A percentile compares a stretch with the other conserved stretches of the same genome.
These are phyloP conservation scores for Colletotrichum tropicicola DNA, from an alignment of 2,329 filamentous ascomycete genomes.

Conservation along the genomic window DNA sequence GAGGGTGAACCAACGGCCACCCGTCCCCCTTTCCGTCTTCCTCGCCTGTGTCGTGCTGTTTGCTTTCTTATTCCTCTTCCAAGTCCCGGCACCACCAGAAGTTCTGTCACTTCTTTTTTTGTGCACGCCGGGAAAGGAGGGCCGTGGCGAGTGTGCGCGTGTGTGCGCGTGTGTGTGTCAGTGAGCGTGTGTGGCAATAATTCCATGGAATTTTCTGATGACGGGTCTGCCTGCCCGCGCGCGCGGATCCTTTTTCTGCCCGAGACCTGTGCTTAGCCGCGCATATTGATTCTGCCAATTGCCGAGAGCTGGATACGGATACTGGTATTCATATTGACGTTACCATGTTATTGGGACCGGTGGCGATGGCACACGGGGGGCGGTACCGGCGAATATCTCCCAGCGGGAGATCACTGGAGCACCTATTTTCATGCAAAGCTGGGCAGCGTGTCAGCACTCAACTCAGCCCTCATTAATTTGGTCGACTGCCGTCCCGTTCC, in stretches of 20 bases:
- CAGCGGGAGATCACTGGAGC: not conserved
- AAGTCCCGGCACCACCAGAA: not conserved
- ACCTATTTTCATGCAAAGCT: not conserved
- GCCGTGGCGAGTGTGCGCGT: not conserved
- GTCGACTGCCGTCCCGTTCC: conserved; percentile 1
- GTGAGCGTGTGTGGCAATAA: no score
- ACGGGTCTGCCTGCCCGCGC: not conserved
- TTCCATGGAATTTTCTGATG: not conserved
- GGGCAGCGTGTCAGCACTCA: not conserved
- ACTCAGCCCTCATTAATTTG: not conserved
- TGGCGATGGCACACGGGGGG: not conserved
- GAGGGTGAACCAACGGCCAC: not conserved
- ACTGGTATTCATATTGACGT: conserved; percentile 1
- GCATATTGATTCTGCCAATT: not conserved
- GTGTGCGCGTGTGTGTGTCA: not conserved
- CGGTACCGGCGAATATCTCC: not conserved
- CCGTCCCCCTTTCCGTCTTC: no score
- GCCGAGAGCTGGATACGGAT: not conserved
- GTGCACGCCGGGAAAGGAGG: not conserved
- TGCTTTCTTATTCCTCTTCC: conserved; percentile 6
- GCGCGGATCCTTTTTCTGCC: no score
- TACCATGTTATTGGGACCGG: conserved; percentile 16
- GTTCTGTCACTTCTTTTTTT: conserved; percentile 9
- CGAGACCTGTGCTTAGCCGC: no score
- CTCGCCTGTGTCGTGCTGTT: not conserved